phyloP scores from a whole-genome alignment of 108 stramenopile species.

The Nitzschia sp. region DNA sequence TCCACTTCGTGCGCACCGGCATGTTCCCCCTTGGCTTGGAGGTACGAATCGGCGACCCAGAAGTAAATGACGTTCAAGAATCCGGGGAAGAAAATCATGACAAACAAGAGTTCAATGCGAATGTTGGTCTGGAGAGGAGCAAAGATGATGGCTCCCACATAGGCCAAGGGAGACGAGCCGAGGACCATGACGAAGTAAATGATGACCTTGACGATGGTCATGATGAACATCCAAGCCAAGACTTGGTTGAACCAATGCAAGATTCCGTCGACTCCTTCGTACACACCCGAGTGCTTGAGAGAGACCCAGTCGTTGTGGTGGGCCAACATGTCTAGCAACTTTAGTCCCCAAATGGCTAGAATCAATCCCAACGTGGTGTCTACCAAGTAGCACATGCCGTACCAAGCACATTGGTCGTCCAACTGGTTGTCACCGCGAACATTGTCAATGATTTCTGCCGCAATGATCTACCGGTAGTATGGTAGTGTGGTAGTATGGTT shows the following conservation, averaged over 20 bases:
- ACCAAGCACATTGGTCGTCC: slow-evolving; percentile 92
- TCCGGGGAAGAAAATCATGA: slow-evolving; percentile 92
- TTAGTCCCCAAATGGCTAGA: slow-evolving; percentile 68
- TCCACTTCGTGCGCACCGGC: slow-evolving; percentile 57
- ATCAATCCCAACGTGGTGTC: slow-evolving; percentile 85
- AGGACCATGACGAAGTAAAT: slow-evolving; percentile 77
- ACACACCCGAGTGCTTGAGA: slow-evolving; percentile 85
- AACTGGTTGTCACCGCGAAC: slow-evolving; percentile 48
- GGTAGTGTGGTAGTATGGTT: too few relatives aligned
- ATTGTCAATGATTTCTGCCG: slow-evolving; percentile 69
- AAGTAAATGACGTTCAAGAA: slow-evolving; percentile 89
- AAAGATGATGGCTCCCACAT: slow-evolving; percentile 70
- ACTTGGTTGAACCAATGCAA: slow-evolving; percentile 77
- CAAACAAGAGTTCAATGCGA: slow-evolving; percentile 85
- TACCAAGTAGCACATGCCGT: slow-evolving; percentile 84
- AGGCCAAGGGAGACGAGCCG: slow-evolving; percentile 55
- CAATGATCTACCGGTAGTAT: slow-evolving; percentile 77
- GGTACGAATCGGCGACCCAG: slow-evolving; percentile 86
- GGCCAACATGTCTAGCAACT: slow-evolving; percentile 64
- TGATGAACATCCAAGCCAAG: slow-evolving; percentile 74
- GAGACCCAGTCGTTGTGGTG: slow-evolving; percentile 66
- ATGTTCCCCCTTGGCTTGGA: slow-evolving; percentile 70
- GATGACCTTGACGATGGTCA: slow-evolving; percentile 75
- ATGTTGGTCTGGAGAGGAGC: slow-evolving; percentile 75
- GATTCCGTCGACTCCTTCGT: slow-evolving; percentile 65